These are phyloP conservation scores for Rhodamnia argentea DNA, from an alignment of 345 rosid genomes.

Conservation along the genomic window DNA sequence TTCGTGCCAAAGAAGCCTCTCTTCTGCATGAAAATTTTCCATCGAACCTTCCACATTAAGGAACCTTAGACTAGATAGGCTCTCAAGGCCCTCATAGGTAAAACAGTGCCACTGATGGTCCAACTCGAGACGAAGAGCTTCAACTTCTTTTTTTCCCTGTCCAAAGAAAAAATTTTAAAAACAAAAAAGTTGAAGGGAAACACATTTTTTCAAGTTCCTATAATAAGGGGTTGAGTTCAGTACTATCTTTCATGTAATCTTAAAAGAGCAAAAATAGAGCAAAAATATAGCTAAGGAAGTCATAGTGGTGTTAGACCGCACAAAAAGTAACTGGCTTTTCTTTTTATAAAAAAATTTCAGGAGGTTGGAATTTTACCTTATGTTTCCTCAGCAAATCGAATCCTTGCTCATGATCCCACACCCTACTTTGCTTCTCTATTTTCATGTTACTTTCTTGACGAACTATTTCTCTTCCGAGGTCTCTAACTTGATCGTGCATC, in stretches of 20 bases:
- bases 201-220: background rate
- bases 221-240: background rate
- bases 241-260: background rate
- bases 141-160: background rate
- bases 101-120: rapidly evolving
- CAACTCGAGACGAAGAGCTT: background rate
- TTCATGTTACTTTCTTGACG: background rate
- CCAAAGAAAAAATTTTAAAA: background rate
- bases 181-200: background rate
- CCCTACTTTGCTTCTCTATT: background rate
- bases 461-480: background rate
- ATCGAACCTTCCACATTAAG: background rate
- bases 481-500: background rate
- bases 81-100: background rate
- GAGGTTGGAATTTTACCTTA: background rate
- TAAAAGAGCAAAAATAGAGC: too few relatives aligned
- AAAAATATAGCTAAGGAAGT: too few relatives aligned
- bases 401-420: background rate
- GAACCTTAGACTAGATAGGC: background rate
- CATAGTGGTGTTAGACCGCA: background rate
- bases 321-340: too few relatives aligned
- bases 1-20: background rate
- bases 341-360: too few relatives aligned
- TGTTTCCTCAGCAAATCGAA: background rate
- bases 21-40: background rate